Evolutionary conservation across 441 rosid genomes (phyloP).

Genomic region (Syzygium syzygioides): DNA sequence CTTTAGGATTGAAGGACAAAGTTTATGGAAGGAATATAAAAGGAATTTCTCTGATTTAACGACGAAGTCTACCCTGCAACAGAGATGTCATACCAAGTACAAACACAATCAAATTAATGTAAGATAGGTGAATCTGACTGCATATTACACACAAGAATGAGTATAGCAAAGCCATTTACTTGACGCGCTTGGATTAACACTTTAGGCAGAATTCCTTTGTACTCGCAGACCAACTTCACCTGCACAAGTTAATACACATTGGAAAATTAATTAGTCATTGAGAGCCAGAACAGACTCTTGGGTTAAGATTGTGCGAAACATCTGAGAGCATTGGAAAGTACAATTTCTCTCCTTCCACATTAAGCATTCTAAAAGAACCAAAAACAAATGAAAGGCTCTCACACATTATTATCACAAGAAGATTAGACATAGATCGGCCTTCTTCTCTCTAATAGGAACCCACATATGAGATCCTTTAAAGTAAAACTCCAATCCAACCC

Average conservation of each 20-base stretch:
- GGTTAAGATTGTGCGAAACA: neutral
- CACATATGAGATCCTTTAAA: neutral
- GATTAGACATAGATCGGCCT: neutral
- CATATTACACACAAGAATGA: neutral
- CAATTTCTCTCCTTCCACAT: neutral
- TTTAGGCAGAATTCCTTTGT: constrained; percentile 86
- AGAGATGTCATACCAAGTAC: neutral
- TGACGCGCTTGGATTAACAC: constrained; percentile 78
- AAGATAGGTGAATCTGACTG: neutral
- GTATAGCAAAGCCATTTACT: constrained; percentile 27
- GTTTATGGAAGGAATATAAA: neutral
- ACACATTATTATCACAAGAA: neutral
- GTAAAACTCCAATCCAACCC: neutral
- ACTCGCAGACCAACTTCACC: constrained; percentile 58
- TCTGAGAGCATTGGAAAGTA: neutral
- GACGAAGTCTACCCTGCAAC: neutral
- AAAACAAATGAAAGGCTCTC: neutral
- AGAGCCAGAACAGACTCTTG: neutral
- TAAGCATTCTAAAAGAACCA: neutral
- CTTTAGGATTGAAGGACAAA: neutral
- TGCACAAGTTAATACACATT: constrained; percentile 14
- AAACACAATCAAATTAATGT: neutral
- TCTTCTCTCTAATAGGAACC: neutral
- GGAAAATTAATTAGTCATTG: neutral
- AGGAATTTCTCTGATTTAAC: neutral